These are phyloP conservation scores for Tulasnella sp. DNA, from an alignment of 768 basidiomycete genomes.

Conservation along the genomic window DNA sequence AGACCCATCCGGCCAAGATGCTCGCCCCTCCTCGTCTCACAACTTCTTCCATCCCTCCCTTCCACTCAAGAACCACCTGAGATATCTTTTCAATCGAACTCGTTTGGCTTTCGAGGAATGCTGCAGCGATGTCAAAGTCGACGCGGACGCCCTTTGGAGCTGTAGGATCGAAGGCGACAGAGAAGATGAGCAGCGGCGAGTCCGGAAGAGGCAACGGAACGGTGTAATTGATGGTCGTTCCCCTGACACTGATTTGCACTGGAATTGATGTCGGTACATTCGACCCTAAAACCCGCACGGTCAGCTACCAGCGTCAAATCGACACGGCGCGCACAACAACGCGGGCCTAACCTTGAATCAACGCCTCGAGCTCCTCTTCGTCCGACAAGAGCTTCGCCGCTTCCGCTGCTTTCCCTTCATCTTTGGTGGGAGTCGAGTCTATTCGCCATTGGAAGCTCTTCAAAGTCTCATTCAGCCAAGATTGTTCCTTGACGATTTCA, in stretches of 20 bases:
- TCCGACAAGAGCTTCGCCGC: background rate
- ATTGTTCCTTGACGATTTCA: constrained; percentile 81
- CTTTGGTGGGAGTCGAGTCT: background rate
- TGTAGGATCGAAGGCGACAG: constrained; percentile 62
- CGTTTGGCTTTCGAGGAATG: constrained; percentile 39
- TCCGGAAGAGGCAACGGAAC: constrained; percentile 72
- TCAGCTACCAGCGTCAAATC: background rate
- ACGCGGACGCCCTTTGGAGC: constrained; percentile 60
- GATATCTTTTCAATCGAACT: constrained; percentile 40
- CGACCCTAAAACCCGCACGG: constrained; percentile 48
- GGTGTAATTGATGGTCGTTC: constrained; percentile 43
- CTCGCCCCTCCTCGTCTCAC: constrained; percentile 72
- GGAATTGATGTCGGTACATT: constrained; percentile 65
- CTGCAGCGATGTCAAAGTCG: constrained; percentile 61
- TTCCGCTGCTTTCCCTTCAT: background rate
- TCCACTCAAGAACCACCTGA: constrained; percentile 44
- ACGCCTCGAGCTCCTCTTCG: constrained; percentile 57
- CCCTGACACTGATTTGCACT: constrained; percentile 54
- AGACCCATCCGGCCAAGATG: constrained; percentile 70
- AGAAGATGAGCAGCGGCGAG: constrained; percentile 64
- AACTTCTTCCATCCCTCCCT: constrained; percentile 66
- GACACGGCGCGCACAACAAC: constrained; percentile 22
- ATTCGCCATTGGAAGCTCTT: constrained; percentile 60
- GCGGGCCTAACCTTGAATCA: constrained; percentile 59
- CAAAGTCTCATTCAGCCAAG: constrained; percentile 80